phyloP scores from a whole-genome alignment of 371 early-diverging fungal species.

The Lichtheimia corymbifera region DNA sequence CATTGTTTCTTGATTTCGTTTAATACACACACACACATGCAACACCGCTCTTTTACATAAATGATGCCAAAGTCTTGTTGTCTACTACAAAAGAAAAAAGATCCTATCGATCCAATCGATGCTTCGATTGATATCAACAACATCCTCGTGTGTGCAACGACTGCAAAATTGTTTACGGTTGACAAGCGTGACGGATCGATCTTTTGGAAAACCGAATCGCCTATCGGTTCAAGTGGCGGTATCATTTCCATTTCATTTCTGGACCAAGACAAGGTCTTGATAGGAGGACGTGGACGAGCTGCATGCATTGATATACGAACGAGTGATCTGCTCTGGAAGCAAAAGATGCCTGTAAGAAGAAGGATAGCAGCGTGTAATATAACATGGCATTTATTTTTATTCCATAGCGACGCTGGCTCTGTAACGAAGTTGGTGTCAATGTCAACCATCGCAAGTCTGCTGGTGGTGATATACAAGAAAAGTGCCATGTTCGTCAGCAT shows the following conservation, averaged over 20 bases:
- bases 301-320: slow-evolving; percentile 7
- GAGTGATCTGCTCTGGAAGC: slow-evolving; percentile 4
- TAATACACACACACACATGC: too few relatives aligned
- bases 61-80: too few relatives aligned
- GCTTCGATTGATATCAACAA: neutral
- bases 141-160: neutral
- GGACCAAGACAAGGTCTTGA: slow-evolving; percentile 2
- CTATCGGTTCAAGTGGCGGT: slow-evolving; percentile 1
- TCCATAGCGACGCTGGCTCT: slow-evolving; percentile 9
- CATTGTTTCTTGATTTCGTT: too few relatives aligned
- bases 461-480: neutral
- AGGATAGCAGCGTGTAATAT: neutral
- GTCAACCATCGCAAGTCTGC: neutral
- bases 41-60: too few relatives aligned
- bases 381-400: neutral
- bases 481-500: neutral
- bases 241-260: slow-evolving; percentile 4
- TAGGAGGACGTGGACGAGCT: slow-evolving; percentile 6
- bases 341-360: slow-evolving; percentile 9
- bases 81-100: too few relatives aligned
- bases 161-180: neutral
- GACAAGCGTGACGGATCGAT: slow-evolving; percentile 1
- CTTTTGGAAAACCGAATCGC: slow-evolving; percentile 7
- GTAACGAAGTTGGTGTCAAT: slow-evolving; percentile 8
- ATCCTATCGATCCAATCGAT: too few relatives aligned